phyloP scores from a whole-genome alignment of 139 green algal species.

The Volvox africanus region DNA sequence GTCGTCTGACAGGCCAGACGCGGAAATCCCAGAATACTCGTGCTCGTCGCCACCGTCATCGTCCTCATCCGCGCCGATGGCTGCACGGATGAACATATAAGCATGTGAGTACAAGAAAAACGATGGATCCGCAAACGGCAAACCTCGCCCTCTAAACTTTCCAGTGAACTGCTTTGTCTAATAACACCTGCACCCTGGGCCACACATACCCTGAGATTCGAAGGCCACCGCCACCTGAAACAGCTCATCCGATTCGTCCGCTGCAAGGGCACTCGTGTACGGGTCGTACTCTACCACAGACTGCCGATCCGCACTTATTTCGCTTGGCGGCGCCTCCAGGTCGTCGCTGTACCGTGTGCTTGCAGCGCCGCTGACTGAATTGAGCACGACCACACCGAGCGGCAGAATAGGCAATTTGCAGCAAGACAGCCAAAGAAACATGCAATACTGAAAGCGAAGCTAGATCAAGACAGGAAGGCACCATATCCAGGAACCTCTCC shows the following conservation, averaged over 20 bases:
- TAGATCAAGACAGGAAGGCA: too few relatives aligned
- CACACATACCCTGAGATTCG: slow-evolving; percentile 23
- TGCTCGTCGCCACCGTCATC: neutral
- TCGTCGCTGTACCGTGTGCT: slow-evolving; percentile 23
- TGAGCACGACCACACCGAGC: too few relatives aligned
- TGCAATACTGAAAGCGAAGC: too few relatives aligned
- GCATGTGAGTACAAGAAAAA: too few relatives aligned
- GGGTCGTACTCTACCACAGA: slow-evolving; percentile 18
- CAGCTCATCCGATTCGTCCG: slow-evolving; percentile 39
- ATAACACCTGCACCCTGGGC: too few relatives aligned
- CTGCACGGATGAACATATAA: neutral
- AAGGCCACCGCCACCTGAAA: slow-evolving; percentile 10
- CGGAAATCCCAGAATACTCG: neutral
- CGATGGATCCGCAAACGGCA: too few relatives aligned
- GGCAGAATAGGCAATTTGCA: too few relatives aligned
- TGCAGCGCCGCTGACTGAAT: neutral
- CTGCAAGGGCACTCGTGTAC: slow-evolving; percentile 26
- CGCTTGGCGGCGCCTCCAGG: slow-evolving; percentile 25
- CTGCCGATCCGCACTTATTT: neutral
- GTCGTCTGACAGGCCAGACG: slow-evolving; percentile 22
- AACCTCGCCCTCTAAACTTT: too few relatives aligned
- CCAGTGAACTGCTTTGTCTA: too few relatives aligned
- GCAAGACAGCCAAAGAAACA: too few relatives aligned
- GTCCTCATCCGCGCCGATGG: slow-evolving; percentile 18
- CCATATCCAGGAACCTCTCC: too few relatives aligned